Evolutionary conservation across 2,329 filamentous ascomycete genomes (phyloP), one percentile per base, ranked within the genome.

Genomic region (Ophiostoma sp.): DNA sequence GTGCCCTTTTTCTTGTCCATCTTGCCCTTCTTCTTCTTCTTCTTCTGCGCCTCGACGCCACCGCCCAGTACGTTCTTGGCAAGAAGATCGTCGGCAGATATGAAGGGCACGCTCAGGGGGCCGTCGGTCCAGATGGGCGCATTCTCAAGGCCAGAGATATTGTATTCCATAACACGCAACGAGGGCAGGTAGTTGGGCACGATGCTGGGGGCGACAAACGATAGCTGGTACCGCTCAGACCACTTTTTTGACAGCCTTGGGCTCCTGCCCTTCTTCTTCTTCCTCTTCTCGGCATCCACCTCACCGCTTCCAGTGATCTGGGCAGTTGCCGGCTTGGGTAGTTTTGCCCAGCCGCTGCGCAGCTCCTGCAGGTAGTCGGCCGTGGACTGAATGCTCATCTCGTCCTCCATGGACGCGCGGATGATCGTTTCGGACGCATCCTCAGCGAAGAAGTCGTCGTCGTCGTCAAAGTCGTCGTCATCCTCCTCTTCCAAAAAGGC

Each of bases 181-280:
- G 91, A 93, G 0, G 94, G 95, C 72, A 93, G 95, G 77, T 92
- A 96, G 75, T 95, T 97, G 6, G 94, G 95, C 8, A 98, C 91
- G 49, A 99, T 82, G 75, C 93, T 98, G 0, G 94, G 91, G 64
- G 89, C 86, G 68, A 98, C 89, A 40, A 95, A 81, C 0, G 91
- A 89, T 5, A 96, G 78, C 67, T 93, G 89, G 76, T 92, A 99
- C 66, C 93, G 86, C 78, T 99, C 93, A 3, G 88, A 93, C 79
- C 87, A 96, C 71, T 85, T 84, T 66, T 69, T 70, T 3, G 68
- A 73, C 47, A 77, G 75, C 67, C 79, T 78, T 44, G 74, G 75
- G 3, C 38, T 58, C 6, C 64, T 65, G 60, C 78, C 76, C 55
- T 78, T 76, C 68, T 75, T 75, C 6, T 58, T 68, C 12, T 65